Percentiles rank a stretch among this genome's conserved stretches.
Conservation (phyloP, 768 basidiomycete genomes). For the Boletales sp. region DNA sequence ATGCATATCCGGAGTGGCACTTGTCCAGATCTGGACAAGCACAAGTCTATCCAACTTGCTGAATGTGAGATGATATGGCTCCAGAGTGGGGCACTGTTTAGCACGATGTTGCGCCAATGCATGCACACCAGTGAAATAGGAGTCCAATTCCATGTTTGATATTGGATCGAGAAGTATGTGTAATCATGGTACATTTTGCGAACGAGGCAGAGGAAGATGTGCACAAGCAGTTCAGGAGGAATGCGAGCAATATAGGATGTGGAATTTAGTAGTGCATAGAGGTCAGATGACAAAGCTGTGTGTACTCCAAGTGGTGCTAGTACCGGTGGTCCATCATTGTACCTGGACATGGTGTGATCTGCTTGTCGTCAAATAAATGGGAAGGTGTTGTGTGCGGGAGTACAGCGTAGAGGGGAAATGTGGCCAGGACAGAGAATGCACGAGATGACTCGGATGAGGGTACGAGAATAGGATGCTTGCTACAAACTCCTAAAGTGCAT, state of each 20-base stretch:
- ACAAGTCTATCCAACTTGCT: slow-evolving; percentile 36
- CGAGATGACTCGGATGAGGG: no score
- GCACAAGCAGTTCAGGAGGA: slow-evolving; percentile 9
- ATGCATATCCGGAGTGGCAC: slow-evolving; percentile 20
- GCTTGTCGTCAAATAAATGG: no score
- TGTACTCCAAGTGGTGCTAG: no score
- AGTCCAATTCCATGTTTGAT: background rate
- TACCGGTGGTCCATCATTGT: no score
- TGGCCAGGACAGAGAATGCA: no score
- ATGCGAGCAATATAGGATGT: slow-evolving; percentile 9
- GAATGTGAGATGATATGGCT: slow-evolving; percentile 26
- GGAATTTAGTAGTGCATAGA: slow-evolving; percentile 4
- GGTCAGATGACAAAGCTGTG: background rate
- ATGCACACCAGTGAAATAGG: slow-evolving; percentile 7
- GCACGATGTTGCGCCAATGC: slow-evolving; percentile 41
- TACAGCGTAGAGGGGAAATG: no score
- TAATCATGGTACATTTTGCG: background rate
- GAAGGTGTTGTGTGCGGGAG: no score
- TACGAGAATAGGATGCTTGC: no score
- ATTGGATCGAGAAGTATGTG: no score
- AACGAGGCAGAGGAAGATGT: slow-evolving; percentile 10
- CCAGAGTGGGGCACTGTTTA: slow-evolving; percentile 41
- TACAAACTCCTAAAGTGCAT: no score
- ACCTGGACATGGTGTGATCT: no score
- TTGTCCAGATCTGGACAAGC: slow-evolving; percentile 41